phyloP scores from a whole-genome alignment of 2,329 filamentous ascomycete species.

The Fusarium begoniae region DNA sequence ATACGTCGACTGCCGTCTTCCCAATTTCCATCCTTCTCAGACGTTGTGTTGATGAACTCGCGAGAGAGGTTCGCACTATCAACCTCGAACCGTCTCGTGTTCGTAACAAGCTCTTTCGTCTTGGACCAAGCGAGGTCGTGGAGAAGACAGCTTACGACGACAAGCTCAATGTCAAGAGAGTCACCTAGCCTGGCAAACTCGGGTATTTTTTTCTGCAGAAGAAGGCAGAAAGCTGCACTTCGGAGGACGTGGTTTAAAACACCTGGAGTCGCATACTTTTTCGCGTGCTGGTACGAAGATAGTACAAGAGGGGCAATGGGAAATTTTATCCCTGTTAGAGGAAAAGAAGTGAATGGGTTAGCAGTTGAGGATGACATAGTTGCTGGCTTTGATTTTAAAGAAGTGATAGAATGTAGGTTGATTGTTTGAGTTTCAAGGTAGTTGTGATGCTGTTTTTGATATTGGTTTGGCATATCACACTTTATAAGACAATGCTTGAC shows the following conservation, averaged over 20 bases:
- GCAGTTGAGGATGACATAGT: background rate
- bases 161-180: background rate
- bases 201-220: background rate
- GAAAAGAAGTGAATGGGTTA: background rate
- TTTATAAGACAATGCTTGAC: accelerated
- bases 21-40: accelerated
- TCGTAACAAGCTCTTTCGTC: background rate
- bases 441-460: background rate
- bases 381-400: accelerated
- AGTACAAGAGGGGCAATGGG: background rate
- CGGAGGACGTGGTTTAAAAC: background rate
- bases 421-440: background rate
- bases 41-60: background rate
- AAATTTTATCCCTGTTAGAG: background rate
- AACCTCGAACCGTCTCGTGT: background rate
- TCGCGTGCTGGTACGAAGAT: background rate
- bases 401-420: background rate
- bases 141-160: background rate
- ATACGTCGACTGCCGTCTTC: background rate
- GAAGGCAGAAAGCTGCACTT: background rate
- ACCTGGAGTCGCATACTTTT: background rate
- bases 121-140: background rate
- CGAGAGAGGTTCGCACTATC: background rate
- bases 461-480: accelerated
- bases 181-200: background rate